Evolutionary conservation across 106 monocot genomes (phyloP).

Genomic region (Dendrobium nobile): DNA sequence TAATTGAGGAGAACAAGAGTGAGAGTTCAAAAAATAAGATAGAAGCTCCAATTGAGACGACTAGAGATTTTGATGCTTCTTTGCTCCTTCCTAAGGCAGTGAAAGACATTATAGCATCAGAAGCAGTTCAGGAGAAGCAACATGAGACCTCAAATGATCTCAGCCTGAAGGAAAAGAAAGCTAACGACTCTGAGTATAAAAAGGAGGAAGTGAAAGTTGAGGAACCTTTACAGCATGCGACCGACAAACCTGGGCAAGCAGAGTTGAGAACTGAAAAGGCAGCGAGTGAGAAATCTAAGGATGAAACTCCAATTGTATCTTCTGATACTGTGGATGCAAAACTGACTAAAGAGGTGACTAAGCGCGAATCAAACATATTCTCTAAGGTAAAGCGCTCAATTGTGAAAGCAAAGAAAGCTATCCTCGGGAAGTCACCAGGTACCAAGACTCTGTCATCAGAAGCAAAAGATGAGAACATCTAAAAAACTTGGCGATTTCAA

Average conservation of each 20-base stretch:
- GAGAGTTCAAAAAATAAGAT: background rate
- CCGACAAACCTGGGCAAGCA: background rate
- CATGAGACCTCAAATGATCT: background rate
- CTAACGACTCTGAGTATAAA: background rate
- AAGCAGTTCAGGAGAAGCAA: background rate
- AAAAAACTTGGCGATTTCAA: background rate
- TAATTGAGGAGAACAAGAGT: background rate
- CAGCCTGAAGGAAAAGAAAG: background rate
- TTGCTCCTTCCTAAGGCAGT: background rate
- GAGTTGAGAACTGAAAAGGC: slow-evolving; percentile 7
- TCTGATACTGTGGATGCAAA: slow-evolving; percentile 10
- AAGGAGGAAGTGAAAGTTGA: slow-evolving; percentile 3
- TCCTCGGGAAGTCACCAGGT: slow-evolving; percentile 43
- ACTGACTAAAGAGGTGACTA: slow-evolving; percentile 2
- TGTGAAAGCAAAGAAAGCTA: slow-evolving; percentile 51
- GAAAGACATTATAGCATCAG: background rate
- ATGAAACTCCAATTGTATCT: background rate
- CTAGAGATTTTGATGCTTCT: no score
- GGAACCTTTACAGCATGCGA: background rate
- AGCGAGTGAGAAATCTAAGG: slow-evolving; percentile 11
- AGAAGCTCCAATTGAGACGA: background rate
- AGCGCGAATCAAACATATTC: slow-evolving; percentile 30
- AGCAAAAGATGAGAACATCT: slow-evolving; percentile 8
- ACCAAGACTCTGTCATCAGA: slow-evolving; percentile 28
- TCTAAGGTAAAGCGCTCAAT: slow-evolving; percentile 61